Evolutionary conservation across 2,329 filamentous ascomycete species (phyloP), one percentile per base, ranked within the genome.

Genomic region (Davidsoniella australis): DNA sequence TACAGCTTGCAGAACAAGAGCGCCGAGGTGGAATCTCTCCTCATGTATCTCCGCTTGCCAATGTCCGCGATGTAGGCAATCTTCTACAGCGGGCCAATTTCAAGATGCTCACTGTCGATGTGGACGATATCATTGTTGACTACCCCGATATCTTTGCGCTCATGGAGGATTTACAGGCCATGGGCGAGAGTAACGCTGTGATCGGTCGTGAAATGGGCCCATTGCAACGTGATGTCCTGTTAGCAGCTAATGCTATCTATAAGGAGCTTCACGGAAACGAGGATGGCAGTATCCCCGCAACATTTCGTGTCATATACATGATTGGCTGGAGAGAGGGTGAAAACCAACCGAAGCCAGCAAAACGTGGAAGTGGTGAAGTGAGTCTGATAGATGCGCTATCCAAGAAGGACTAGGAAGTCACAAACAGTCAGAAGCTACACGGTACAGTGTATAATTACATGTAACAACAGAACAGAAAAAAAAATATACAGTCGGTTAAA

Each of bases 301-400:
- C 91, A 0, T 98, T 95, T 61, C 75, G 91, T 57, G 73, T 94
- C 57, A 95, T 98, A 54, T 94, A 91, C 64, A 95, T 96, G 88
- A 98, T 98, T 64, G 91, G 91, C 0, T 98, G 91, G 91, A 93
- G 89, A 61, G 84, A 88, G 56, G 81, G 84, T 2, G 73, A 75
- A 26, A 76, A 80, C 48, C 88, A 96, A 65, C 71, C 80, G 2
- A 71, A 89, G 64, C 88, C 91, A 4, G 66, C 96, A 51, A 66
- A 80, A 56, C 76, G 91, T 56, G 91, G 91, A 0, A 94, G 82
- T 55, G 91, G 85, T 8, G 72, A 94, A 60, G 68, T 94, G 40
- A 94, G 84, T 63, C 72, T 98, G 54, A 94, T 91, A 63, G 88
- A 96, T 62, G 70, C 94, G 16, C 58, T 78, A 40, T 69, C 41